Evolutionary conservation across 306 rosid species (phyloP), one percentile per base, ranked within the genome.

Genomic region (Aeschynomene evenia): DNA sequence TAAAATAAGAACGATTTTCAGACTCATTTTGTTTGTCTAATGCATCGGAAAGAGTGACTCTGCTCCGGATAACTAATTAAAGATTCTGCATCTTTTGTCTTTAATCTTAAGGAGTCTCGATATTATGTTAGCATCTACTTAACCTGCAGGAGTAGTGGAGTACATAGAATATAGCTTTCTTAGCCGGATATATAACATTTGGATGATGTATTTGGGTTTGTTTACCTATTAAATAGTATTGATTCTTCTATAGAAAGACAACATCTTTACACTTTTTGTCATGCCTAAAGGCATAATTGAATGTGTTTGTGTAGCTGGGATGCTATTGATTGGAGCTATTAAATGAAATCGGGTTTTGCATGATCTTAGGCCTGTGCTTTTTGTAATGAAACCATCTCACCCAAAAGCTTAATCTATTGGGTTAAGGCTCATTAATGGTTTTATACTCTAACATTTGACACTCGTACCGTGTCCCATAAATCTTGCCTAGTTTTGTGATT

Each of bases 121-220:
- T 33, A 43, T 55, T 46, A 54, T 56, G 68, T 70, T 43, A 48
- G 24, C 24, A 69, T 61, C 60, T 43, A 42, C 43, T 16, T 5
- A 20, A 76, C 22, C 15, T 15, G 34, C 42, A 33, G n/a, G n/a
- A n/a, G n/a, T n/a, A n/a, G n/a, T n/a, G 50, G 21, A 39, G 50
- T 66, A 60, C 24, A 36, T 28, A 26, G 26, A 42, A 24, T 21
- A 20, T 40, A 63, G 29, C 49, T 39, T 48, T 67, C 29, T 46
- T 52, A 63, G 29, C 56, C 21, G 50, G 21, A 55, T 58, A 55
- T 19, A 74, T 58, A 45, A 13, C 51, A 53, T n/a, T 65, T 36
- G 2, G 39, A 34, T 34, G 7, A 42, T 22, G 24, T 45, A 18
- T 29, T 14, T 57, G 33, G 42, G 29, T 14, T 77, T 26, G 40